Conservation (phyloP, 2,329 filamentous ascomycete genomes). For the Verruconis gallopava region DNA sequence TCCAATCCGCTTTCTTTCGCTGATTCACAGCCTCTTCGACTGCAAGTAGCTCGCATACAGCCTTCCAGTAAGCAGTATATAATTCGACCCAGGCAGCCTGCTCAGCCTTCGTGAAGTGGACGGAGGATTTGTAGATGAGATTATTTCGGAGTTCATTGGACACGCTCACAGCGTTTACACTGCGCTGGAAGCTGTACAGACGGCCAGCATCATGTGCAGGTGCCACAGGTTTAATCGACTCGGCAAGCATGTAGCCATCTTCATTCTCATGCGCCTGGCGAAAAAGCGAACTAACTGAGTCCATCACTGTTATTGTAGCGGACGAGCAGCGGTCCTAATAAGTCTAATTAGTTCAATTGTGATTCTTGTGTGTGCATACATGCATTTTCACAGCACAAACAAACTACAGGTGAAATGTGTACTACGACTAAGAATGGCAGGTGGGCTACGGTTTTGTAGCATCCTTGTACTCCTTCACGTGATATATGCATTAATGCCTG, state of each 20-base stretch:
- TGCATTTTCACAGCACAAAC: too few relatives aligned
- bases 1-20: slow-evolving; percentile 49
- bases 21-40: slow-evolving; percentile 43
- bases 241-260: slow-evolving; percentile 61
- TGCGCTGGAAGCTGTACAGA: slow-evolving; percentile 57
- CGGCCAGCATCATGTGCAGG: slow-evolving; percentile 49
- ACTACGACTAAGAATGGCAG: too few relatives aligned
- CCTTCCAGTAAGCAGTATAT: slow-evolving; percentile 73
- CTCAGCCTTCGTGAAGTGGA: slow-evolving; percentile 52
- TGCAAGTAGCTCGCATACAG: slow-evolving; percentile 57
- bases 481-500: too few relatives aligned
- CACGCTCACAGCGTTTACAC: slow-evolving; percentile 52
- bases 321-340: too few relatives aligned
- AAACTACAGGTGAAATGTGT: too few relatives aligned
- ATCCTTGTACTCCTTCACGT: too few relatives aligned
- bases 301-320: too few relatives aligned
- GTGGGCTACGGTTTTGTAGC: too few relatives aligned
- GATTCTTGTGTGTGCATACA: too few relatives aligned
- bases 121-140: slow-evolving; percentile 50
- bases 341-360: too few relatives aligned
- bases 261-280: slow-evolving; percentile 32
- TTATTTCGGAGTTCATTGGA: slow-evolving; percentile 57
- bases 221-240: slow-evolving; percentile 59
- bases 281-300: slow-evolving; percentile 2
- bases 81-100: slow-evolving; percentile 75